Conservation (phyloP, 192 early-diverging fungal species). For the Coemansia sp. region DNA sequence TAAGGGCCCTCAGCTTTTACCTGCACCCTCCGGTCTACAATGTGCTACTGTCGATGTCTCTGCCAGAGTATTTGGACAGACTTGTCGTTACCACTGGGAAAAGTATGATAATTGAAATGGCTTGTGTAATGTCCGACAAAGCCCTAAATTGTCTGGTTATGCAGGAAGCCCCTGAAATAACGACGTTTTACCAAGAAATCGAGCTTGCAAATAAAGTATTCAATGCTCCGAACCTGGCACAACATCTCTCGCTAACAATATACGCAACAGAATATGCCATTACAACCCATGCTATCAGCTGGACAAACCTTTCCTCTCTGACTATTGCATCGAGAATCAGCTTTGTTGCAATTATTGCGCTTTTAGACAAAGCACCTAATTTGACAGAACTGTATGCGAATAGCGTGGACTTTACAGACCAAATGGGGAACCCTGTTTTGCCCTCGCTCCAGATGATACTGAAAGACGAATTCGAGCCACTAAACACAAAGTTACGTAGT, state of each 20-base stretch:
- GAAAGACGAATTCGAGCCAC: conserved; percentile 1
- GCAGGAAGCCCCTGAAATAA: neutral
- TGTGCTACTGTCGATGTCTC: neutral
- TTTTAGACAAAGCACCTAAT: neutral
- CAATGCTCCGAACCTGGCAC: neutral
- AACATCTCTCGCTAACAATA: neutral
- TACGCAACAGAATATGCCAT: neutral
- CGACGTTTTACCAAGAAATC: neutral
- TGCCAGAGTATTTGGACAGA: neutral
- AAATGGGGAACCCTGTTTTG: neutral
- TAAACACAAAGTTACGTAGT: neutral
- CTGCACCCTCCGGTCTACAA: neutral
- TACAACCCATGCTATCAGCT: neutral
- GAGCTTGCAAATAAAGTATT: conserved; percentile 1
- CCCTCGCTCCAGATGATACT: neutral
- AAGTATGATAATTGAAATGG: neutral
- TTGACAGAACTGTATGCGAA: neutral
- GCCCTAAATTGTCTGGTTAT: neutral
- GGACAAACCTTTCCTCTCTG: neutral
- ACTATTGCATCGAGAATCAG: neutral
- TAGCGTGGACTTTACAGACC: neutral
- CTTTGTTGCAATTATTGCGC: neutral
- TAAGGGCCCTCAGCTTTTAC: neutral
- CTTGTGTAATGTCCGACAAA: neutral
- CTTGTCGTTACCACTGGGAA: neutral